Conservation (phyloP, 2,329 filamentous ascomycete genomes). For the Aschersonia sp. region DNA sequence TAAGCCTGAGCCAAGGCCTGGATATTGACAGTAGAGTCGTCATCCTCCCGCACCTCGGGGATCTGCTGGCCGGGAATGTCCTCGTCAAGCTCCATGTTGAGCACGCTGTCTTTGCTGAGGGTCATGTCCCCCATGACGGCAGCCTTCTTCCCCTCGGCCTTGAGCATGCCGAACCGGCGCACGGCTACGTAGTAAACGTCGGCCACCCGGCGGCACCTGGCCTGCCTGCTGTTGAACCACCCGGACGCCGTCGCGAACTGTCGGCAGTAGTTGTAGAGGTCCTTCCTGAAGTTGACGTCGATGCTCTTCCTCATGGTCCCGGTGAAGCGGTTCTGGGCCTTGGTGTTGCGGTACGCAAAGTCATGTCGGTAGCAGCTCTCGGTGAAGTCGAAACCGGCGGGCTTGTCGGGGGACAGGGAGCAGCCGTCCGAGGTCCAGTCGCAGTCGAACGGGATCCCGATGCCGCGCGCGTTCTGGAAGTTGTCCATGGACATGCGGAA, state of each 20-base stretch:
- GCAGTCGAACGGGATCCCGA: constrained; percentile 11
- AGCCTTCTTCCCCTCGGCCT: not conserved
- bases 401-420: constrained; percentile 11
- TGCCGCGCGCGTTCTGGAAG: constrained; percentile 8
- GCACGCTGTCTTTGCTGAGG: constrained; percentile 1
- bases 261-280: constrained; percentile 12
- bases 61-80: constrained; percentile 1
- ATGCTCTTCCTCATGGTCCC: constrained; percentile 17
- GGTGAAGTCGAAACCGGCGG: constrained; percentile 11
- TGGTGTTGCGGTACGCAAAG: constrained; percentile 15
- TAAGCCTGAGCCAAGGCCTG: no score
- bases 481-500: constrained; percentile 1
- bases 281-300: constrained; percentile 24
- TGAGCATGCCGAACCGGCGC: constrained; percentile 5
- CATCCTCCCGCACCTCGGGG: not conserved
- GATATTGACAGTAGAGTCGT: not conserved
- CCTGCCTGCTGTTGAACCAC: not conserved
- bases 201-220: constrained; percentile 6
- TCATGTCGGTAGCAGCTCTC: constrained; percentile 11
- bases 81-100: constrained; percentile 2
- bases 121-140: not conserved
- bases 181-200: constrained; percentile 9
- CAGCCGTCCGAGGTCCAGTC: constrained; percentile 12
- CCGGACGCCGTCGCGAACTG: not conserved
- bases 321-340: constrained; percentile 24